These are phyloP conservation scores for Curvularia sp. DNA, from an alignment of 2,329 filamentous ascomycete species.

Conservation along the genomic window DNA sequence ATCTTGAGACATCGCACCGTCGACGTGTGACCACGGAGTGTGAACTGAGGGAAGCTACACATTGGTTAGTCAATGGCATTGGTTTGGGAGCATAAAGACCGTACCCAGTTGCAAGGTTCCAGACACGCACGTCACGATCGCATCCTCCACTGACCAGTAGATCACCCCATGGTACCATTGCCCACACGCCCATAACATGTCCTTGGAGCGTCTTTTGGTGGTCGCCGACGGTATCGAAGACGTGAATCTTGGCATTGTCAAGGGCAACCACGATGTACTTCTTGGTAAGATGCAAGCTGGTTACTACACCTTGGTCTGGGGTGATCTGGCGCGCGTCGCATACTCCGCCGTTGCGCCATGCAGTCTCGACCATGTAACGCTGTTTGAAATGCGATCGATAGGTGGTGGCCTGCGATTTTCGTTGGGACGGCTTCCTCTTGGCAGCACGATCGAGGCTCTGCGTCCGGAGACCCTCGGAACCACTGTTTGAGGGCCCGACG, in stretches of 20 bases:
- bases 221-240: conserved; percentile 91
- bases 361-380: conserved; percentile 93
- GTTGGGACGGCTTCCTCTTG: conserved; percentile 41
- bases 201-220: conserved; percentile 88
- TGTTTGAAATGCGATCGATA: conserved; percentile 99
- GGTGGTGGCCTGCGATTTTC: conserved; percentile 72
- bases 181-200: conserved; percentile 99
- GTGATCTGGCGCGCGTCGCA: conserved; percentile 87
- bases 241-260: conserved; percentile 98
- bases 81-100: conserved; percentile 31
- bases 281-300: conserved; percentile 88
- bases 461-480: conserved; percentile 56
- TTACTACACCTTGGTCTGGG: conserved; percentile 95
- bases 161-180: conserved; percentile 98
- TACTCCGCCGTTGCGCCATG: conserved; percentile 91
- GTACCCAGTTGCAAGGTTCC: conserved; percentile 93
- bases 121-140: conserved; percentile 94
- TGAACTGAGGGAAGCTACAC: conserved; percentile 51
- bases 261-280: conserved; percentile 98
- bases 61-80: conserved; percentile 19
- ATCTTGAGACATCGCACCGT: conserved; percentile 98
- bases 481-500: conserved; percentile 51
- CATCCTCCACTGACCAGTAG: conserved; percentile 94
- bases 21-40: conserved; percentile 91
- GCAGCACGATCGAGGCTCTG: conserved; percentile 64